Conservation (phyloP, 805 yeast species). For the Komagataella phaffii region DNA sequence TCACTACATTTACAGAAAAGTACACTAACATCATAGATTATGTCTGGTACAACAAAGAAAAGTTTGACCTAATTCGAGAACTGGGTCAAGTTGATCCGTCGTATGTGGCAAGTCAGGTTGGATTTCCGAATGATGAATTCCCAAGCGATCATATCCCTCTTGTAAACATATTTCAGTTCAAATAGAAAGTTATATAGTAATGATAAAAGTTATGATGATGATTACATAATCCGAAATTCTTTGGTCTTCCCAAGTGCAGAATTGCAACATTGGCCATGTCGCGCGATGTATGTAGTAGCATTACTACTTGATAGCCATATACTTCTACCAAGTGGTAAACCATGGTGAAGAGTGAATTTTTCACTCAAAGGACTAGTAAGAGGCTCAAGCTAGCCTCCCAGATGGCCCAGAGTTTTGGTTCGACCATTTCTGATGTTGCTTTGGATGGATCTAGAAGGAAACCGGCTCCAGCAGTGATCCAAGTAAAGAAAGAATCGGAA, state of each 20-base stretch:
- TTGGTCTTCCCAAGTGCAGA: no score
- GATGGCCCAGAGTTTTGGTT: background rate
- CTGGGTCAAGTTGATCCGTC: constrained; percentile 33
- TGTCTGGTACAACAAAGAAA: constrained; percentile 34
- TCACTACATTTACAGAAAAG: constrained; percentile 34
- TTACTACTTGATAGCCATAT: background rate
- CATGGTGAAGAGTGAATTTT: background rate
- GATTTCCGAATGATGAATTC: constrained; percentile 43
- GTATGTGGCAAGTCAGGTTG: constrained; percentile 16
- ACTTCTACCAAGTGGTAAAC: background rate
- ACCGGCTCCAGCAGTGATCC: background rate
- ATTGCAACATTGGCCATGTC: background rate
- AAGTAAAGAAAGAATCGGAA: constrained; percentile 5
- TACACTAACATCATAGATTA: constrained; percentile 43
- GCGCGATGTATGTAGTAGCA: background rate
- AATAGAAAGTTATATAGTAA: background rate
- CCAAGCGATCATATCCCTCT: constrained; percentile 44
- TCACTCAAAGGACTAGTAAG: background rate
- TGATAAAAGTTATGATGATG: background rate
- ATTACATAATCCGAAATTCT: background rate
- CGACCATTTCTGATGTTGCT: background rate
- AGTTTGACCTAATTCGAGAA: constrained; percentile 26
- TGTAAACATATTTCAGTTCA: constrained; percentile 16
- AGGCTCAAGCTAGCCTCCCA: background rate
- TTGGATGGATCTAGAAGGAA: background rate